Evolutionary conservation across 2,329 filamentous ascomycete species (phyloP), one percentile per base, ranked within the genome.

Genomic region (Drechslera avenae): DNA sequence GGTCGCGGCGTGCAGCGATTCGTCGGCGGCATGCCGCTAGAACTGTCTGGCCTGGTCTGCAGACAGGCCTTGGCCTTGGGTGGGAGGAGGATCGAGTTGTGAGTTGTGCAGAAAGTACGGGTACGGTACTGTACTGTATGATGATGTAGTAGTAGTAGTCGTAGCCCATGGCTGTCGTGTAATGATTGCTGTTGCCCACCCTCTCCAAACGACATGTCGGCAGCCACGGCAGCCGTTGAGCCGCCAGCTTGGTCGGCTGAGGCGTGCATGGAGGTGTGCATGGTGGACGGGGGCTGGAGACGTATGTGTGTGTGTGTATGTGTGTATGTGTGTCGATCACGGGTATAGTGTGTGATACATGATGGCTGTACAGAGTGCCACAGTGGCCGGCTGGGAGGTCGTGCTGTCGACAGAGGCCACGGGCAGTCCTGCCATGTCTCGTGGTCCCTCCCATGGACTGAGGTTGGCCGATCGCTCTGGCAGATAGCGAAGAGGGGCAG

Each of bases 61-160:
- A 57, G 59, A 54, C 56, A 52, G 46, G 43, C 32, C 60, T 64
- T 64, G 59, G 57, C 62, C 56, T 7, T 5, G 47, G 56, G 54
- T 52, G 51, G 57, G 19, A 4, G 36, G 49, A 56, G 53, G 48
- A 52, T 57, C 36, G 54, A 67, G 58, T 67, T 69, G 67, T 68
- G 43, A 62, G 56, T 50, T 57, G 26, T 8, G 12, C 7, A 28
- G 8, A 28, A 4, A 12, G 23, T 28, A 28, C 5, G 23, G 8
- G 23, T 28, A 28, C 23, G 33, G 17, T 9, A 17, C 21, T 23
- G 16, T 17, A 18, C n/a, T n/a, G n/a, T n/a, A n/a, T n/a, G n/a
- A n/a, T n/a, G n/a, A n/a, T n/a, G n/a, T n/a, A n/a, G n/a, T n/a
- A n/a, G n/a, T n/a, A n/a, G n/a, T n/a, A n/a, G n/a, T n/a, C n/a